Evolutionary conservation across 2,329 filamentous ascomycete species (phyloP), one percentile per base, ranked within the genome.

Genomic region (Aspergillus transmontanensis): DNA sequence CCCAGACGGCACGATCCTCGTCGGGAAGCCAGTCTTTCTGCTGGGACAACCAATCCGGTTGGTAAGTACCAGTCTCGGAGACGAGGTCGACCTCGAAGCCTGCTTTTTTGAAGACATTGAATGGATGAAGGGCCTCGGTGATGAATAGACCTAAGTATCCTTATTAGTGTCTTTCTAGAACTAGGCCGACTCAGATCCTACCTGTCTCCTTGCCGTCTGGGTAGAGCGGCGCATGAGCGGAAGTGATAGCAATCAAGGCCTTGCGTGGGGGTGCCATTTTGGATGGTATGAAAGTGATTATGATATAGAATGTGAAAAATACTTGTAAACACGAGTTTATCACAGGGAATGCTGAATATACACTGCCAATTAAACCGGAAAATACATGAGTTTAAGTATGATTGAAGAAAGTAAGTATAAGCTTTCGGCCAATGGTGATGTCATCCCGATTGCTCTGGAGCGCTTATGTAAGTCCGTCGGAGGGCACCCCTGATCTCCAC

Each of bases 1-100:
- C 73, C 72, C 72, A 78, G n/a, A 71, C 62, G 23, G 67, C 69
- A 10, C 69, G 65, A 57, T 80, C 78, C 10, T 73, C 72, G 19
- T 70, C 72, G 19, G 64, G 66, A 28, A 79, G 66, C 65, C 68
- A 79, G 19, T 78, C 76, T 7, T 71, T 66, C 60, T 76, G 73
- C 57, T 75, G 65, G n/a, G 69, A 73, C 14, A 80, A 65, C 78
- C 79, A 63, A 41, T 63, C 57, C 73, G 75, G 68, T n/a, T 69
- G 67, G 63, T 75, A 80, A 11, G 68, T 73, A 9, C 79, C 79
- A 26, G 71, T 78, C 57, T 80, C 79, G 11, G 78, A 79, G 41
- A 76, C 78, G 43, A 81, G 72, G 63, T 80, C 78, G 59, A 80
- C 79, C 43, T 78, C 75, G 68, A 79, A 77, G 2, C 76, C 76